These are phyloP conservation scores for Gnaphalium uliginosum DNA, from an alignment of 129 eudicot genomes.

Conservation along the genomic window DNA sequence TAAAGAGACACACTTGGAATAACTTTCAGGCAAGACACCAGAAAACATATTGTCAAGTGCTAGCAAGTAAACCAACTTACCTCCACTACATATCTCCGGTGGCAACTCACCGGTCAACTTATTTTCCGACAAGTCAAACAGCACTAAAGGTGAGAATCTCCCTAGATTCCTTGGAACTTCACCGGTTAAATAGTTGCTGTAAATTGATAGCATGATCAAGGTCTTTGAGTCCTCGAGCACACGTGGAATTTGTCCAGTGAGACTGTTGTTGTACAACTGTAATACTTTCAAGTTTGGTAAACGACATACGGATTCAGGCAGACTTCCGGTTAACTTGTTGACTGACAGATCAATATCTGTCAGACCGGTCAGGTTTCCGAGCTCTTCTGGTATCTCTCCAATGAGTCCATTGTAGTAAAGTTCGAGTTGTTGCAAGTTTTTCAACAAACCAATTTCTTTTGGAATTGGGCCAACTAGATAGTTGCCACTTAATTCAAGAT, in stretches of 20 bases:
- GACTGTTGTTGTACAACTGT: constrained; percentile 81
- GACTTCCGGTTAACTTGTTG: constrained; percentile 55
- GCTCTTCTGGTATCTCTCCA: constrained; percentile 68
- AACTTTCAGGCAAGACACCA: constrained; percentile 61
- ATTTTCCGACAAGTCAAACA: constrained; percentile 77
- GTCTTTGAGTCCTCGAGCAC: constrained; percentile 57
- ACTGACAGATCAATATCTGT: constrained; percentile 71
- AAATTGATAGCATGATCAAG: constrained; percentile 56
- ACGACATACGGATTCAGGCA: constrained; percentile 63
- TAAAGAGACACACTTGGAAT: constrained; percentile 53
- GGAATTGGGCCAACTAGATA: constrained; percentile 59
- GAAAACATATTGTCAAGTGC: constrained; percentile 59
- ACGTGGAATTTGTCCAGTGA: constrained; percentile 66
- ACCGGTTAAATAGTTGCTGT: constrained; percentile 68
- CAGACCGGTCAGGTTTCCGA: constrained; percentile 69
- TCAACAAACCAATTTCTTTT: constrained; percentile 51
- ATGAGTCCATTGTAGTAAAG: constrained; percentile 73
- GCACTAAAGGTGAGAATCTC: constrained; percentile 45
- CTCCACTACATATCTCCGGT: constrained; percentile 58
- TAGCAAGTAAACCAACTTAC: constrained; percentile 65
- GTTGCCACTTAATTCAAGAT: constrained; percentile 81
- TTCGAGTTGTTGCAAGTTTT: constrained; percentile 57
- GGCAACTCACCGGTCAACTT: constrained; percentile 65
- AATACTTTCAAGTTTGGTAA: constrained; percentile 60
- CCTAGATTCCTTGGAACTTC: constrained; percentile 73